These are phyloP conservation scores for Nannochloropsis salina DNA, from an alignment of 108 stramenopile genomes.

Conservation along the genomic window DNA sequence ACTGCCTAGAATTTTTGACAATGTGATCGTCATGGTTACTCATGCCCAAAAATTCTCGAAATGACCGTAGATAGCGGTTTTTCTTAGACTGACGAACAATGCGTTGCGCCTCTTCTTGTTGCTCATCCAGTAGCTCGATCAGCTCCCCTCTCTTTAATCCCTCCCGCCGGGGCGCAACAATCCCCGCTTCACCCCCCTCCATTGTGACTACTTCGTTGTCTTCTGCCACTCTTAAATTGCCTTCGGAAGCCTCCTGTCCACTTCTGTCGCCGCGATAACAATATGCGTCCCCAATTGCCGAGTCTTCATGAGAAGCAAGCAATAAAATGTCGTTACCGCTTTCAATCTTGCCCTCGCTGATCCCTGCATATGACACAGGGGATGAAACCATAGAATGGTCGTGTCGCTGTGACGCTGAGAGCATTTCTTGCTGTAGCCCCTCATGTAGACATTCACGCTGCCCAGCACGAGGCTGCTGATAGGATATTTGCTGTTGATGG, in stretches of 20 bases:
- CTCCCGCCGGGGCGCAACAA: not conserved
- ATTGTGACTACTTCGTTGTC: not conserved
- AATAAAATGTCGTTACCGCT: not conserved
- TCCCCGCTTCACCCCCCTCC: not conserved
- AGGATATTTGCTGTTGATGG: not conserved
- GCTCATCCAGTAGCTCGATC: slow-evolving; percentile 13
- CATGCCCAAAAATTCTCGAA: not conserved
- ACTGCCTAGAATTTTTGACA: not conserved
- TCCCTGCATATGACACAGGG: not conserved
- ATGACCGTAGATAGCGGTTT: not conserved
- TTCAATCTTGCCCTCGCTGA: not conserved
- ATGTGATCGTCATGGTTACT: not conserved
- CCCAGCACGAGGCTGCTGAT: not conserved
- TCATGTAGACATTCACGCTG: not conserved
- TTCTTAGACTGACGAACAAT: not conserved
- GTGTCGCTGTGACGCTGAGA: too few species aligned
- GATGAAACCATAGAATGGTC: too few species aligned
- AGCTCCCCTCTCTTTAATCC: not conserved
- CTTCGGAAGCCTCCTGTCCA: not conserved
- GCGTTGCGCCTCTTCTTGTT: slow-evolving; percentile 5
- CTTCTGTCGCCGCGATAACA: not conserved
- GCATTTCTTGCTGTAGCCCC: not conserved
- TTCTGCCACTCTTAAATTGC: not conserved
- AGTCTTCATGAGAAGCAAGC: too few species aligned
- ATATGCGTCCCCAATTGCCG: too few species aligned